Evolutionary conservation across 257 asterid genomes (phyloP), one percentile per base, ranked within the genome.

Genomic region (Scutellaria baicalensis): DNA sequence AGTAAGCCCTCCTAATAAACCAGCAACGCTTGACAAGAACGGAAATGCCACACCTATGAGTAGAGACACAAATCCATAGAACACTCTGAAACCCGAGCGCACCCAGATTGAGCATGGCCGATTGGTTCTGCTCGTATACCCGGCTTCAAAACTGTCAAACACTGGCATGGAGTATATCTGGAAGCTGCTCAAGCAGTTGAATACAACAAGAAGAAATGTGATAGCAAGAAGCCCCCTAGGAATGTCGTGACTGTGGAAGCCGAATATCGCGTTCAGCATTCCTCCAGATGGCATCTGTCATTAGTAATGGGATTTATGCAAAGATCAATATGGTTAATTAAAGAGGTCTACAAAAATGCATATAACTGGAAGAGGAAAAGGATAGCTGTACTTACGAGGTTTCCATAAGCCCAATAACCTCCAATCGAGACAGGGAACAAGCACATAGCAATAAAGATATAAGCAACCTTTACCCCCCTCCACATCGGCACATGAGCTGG

Each of bases 101-200:
- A 94, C 99, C 99, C 99, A 94, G 3, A 94, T 85, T 1, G 99
- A 83, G 82, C 97, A 94, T 3, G 99, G 97, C 4, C 88, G 80
- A 76, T 94, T 94, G 5, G 97, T 91, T 11, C 97, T 89, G 81
- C 96, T 82, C 6, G 95, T 88, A 59, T 94, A 94, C 42, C 97
- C 87, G 1, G 99, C 97, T 75, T 94, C 97, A 2, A 94, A 94
- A 39, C 97, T 94, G 84, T 94, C 99, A 6, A 94, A 94, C 3
- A 86, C 97, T 0, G 99, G 99, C 99, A 94, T 94, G 0, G 99
- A 91, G 83, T 94, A 91, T 77, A 91, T 94, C 59, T 91, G 99
- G 88, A 94, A 94, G 80, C 99, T 94, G 76, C 99, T 94, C 80
- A 94, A 60, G 83, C 99, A 94, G 84, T 85, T 94, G 88, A 94